Conservation (phyloP, 1,284 basidiomycete species). For the Peniophora sp. region DNA sequence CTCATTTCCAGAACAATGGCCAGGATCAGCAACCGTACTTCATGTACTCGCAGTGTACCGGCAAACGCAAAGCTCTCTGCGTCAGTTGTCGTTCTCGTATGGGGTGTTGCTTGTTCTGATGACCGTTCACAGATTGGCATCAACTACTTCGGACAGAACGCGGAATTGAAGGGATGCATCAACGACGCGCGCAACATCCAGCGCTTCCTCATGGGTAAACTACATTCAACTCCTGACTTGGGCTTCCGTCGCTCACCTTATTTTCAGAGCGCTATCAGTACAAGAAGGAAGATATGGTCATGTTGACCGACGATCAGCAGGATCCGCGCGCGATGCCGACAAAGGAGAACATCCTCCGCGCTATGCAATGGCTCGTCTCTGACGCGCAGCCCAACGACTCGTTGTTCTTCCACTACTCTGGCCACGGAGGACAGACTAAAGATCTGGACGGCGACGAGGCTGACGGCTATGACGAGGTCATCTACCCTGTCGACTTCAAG, state of each 20-base stretch:
- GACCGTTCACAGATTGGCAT: constrained; percentile 61
- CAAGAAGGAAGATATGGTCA: constrained; percentile 76
- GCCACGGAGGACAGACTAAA: constrained; percentile 78
- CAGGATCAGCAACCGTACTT: constrained; percentile 46
- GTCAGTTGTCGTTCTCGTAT: constrained; percentile 30
- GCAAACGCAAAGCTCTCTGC: constrained; percentile 74
- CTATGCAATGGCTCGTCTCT: constrained; percentile 86
- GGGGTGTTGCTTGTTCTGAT: background rate
- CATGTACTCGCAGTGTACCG: constrained; percentile 82
- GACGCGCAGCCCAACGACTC: constrained; percentile 79
- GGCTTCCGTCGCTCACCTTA: constrained; percentile 1
- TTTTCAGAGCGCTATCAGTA: constrained; percentile 59
- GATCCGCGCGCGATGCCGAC: constrained; percentile 68
- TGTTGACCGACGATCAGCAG: constrained; percentile 70
- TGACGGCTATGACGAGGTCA: constrained; percentile 69
- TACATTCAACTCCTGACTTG: background rate
- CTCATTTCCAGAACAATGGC: constrained; percentile 39
- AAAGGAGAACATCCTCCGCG: constrained; percentile 76
- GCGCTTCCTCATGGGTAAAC: constrained; percentile 62
- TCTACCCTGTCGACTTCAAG: constrained; percentile 81
- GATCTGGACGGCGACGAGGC: constrained; percentile 66
- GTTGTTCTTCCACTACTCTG: constrained; percentile 87
- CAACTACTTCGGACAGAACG: constrained; percentile 67
- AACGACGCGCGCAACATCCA: constrained; percentile 81
- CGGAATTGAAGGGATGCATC: constrained; percentile 74